A percentile compares a stretch with the other conserved stretches of the same genome.
phyloP scores from a whole-genome alignment of 352 stramenopile genomes.

The Globisporangium iwayamae region DNA sequence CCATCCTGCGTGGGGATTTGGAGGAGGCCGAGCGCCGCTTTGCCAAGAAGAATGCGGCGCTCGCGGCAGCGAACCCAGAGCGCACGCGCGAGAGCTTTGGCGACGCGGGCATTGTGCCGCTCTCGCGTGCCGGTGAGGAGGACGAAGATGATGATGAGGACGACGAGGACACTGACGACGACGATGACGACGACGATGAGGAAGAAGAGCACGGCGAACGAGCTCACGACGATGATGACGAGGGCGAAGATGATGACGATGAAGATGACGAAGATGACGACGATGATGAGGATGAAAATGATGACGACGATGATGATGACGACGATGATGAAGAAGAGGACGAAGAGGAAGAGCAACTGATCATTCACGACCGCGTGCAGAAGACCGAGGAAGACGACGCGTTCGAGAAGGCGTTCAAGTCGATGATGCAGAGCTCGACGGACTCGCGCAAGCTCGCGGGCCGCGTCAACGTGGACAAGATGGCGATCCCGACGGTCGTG shows the following conservation, averaged over 20 bases:
- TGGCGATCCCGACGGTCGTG: conserved; percentile 82
- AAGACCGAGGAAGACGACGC: conserved; percentile 82
- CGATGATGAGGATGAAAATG: conserved; percentile 70
- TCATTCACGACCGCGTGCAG: conserved; percentile 80
- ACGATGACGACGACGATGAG: conserved; percentile 58
- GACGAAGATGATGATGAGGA: conserved; percentile 54
- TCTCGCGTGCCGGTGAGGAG: conserved; percentile 32
- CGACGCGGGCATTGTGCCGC: conserved; percentile 24
- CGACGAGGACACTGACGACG: conserved; percentile 52
- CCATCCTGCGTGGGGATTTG: conserved; percentile 59
- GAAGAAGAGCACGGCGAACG: conserved; percentile 28
- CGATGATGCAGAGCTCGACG: conserved; percentile 71
- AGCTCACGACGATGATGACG: conserved; percentile 24
- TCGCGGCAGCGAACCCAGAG: conserved; percentile 15
- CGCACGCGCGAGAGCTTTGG: conserved; percentile 11
- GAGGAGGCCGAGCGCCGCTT: conserved; percentile 61
- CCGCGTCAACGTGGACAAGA: conserved; percentile 85
- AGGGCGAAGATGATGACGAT: conserved; percentile 19
- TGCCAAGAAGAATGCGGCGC: conserved; percentile 51
- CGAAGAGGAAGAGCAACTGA: conserved; percentile 85
- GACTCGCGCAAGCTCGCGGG: conserved; percentile 60
- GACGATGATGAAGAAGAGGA: conserved; percentile 62
- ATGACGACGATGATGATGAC: conserved; percentile 63
- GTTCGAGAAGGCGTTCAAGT: conserved; percentile 87
- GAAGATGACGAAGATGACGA: conserved; percentile 63